Evolutionary conservation across 2,329 filamentous ascomycete species (phyloP).

Genomic region (Colletotrichum filicis): DNA sequence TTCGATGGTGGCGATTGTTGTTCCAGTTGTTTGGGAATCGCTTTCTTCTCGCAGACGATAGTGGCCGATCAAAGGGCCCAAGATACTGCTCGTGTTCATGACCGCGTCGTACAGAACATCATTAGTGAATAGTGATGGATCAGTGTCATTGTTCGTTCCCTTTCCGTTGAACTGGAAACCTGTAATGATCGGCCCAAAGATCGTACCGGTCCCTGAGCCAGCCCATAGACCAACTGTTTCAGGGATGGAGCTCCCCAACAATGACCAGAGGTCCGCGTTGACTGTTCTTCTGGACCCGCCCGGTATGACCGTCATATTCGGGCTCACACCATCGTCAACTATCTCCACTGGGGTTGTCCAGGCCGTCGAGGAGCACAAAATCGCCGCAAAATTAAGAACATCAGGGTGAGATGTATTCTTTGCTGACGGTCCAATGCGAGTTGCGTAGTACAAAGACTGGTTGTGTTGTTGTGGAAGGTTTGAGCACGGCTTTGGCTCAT

Average conservation of each 20-base stretch:
- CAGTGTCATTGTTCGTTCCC: neutral
- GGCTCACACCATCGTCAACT: slow-evolving; percentile 9
- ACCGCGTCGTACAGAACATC: slow-evolving; percentile 1
- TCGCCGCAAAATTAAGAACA: neutral
- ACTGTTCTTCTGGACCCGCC: neutral
- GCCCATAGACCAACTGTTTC: neutral
- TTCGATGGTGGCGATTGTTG: neutral
- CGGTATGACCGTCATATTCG: neutral
- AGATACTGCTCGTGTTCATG: neutral
- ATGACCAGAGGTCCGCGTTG: neutral
- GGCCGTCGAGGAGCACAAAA: slow-evolving; percentile 11
- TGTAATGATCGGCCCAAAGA: neutral
- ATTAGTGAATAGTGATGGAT: slow-evolving; percentile 1
- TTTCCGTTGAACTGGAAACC: neutral
- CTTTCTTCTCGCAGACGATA: neutral
- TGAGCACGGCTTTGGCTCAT: neutral
- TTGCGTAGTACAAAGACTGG: slow-evolving; percentile 8
- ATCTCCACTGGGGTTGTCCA: slow-evolving; percentile 6
- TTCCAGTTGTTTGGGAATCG: neutral
- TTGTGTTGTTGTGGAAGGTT: slow-evolving; percentile 11
- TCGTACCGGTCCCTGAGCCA: neutral
- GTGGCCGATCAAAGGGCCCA: slow-evolving; percentile 9
- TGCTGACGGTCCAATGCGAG: neutral
- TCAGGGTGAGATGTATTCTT: neutral
- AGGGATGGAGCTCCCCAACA: neutral